Evolutionary conservation across 108 stramenopile genomes (phyloP).

Genomic region (Discostella pseudostelligera): DNA sequence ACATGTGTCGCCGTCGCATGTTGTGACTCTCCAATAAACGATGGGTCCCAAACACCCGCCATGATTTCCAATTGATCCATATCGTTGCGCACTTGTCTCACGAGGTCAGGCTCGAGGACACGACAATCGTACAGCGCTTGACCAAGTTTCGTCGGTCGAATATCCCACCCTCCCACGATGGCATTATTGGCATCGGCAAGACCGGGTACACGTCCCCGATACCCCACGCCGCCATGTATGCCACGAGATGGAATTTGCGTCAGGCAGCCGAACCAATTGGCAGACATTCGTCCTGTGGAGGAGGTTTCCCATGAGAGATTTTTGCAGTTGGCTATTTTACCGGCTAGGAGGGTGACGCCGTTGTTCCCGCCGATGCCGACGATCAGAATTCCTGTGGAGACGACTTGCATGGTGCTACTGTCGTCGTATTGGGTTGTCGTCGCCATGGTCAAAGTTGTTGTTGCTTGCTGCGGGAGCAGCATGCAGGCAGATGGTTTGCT

Average conservation of each 20-base stretch:
- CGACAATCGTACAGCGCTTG: slow-evolving; percentile 73
- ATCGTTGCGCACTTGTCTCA: slow-evolving; percentile 70
- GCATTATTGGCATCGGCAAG: slow-evolving; percentile 48
- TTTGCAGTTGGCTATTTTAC: slow-evolving; percentile 62
- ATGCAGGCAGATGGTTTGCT: too few species aligned
- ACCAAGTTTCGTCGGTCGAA: slow-evolving; percentile 66
- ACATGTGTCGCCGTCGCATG: slow-evolving; percentile 59
- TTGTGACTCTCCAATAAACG: slow-evolving; percentile 69
- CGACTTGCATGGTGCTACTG: slow-evolving; percentile 27
- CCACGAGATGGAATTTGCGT: slow-evolving; percentile 65
- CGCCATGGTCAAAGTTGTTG: too few species aligned
- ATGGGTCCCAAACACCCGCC: slow-evolving; percentile 70
- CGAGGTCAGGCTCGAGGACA: slow-evolving; percentile 80
- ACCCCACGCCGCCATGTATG: slow-evolving; percentile 51
- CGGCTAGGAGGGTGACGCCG: slow-evolving; percentile 79
- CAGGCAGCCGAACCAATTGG: slow-evolving; percentile 80
- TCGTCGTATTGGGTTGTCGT: background rate
- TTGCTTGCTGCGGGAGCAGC: too few species aligned
- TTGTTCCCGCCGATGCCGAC: slow-evolving; percentile 86
- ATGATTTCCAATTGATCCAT: slow-evolving; percentile 61
- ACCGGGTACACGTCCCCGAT: slow-evolving; percentile 44
- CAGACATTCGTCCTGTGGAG: slow-evolving; percentile 45
- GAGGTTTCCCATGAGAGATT: slow-evolving; percentile 57
- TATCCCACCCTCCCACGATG: slow-evolving; percentile 67
- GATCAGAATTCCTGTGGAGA: slow-evolving; percentile 61